These are phyloP conservation scores for Pichia norvegensis DNA, from an alignment of 1,139 yeast species.

Conservation along the genomic window DNA sequence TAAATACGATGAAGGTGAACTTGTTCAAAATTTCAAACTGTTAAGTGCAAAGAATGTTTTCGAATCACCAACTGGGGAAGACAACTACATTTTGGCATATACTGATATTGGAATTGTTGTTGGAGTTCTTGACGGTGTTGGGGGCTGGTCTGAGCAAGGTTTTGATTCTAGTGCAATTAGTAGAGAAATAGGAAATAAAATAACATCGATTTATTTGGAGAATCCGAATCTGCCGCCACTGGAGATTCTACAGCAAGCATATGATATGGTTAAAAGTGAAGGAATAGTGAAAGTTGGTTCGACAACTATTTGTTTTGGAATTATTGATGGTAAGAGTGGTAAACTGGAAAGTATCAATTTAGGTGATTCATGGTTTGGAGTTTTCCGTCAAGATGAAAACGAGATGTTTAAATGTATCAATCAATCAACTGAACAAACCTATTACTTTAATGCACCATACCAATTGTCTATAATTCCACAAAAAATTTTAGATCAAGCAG, in stretches of 20 bases:
- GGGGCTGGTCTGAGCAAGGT: slow-evolving; percentile 94
- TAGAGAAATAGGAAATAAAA: slow-evolving; percentile 52
- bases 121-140: slow-evolving; percentile 97
- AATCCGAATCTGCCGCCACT: slow-evolving; percentile 30
- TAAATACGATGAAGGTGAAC: slow-evolving; percentile 21
- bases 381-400: slow-evolving; percentile 36
- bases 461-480: slow-evolving; percentile 83
- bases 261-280: slow-evolving; percentile 41
- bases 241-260: slow-evolving; percentile 48
- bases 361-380: slow-evolving; percentile 94
- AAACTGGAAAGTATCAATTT: slow-evolving; percentile 63
- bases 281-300: slow-evolving; percentile 81
- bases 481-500: slow-evolving; percentile 49
- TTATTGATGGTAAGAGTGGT: slow-evolving; percentile 48
- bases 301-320: slow-evolving; percentile 88
- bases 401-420: slow-evolving; percentile 43
- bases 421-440: slow-evolving; percentile 74
- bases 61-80: slow-evolving; percentile 75
- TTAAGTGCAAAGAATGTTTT: slow-evolving; percentile 17
- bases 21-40: slow-evolving; percentile 21
- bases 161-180: slow-evolving; percentile 80
- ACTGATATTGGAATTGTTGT: slow-evolving; percentile 46
- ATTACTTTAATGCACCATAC: slow-evolving; percentile 84
- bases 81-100: slow-evolving; percentile 58
- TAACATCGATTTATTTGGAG: slow-evolving; percentile 26